phyloP scores from a whole-genome alignment of 140 eudicot genomes.

The Stevia rebaudiana region DNA sequence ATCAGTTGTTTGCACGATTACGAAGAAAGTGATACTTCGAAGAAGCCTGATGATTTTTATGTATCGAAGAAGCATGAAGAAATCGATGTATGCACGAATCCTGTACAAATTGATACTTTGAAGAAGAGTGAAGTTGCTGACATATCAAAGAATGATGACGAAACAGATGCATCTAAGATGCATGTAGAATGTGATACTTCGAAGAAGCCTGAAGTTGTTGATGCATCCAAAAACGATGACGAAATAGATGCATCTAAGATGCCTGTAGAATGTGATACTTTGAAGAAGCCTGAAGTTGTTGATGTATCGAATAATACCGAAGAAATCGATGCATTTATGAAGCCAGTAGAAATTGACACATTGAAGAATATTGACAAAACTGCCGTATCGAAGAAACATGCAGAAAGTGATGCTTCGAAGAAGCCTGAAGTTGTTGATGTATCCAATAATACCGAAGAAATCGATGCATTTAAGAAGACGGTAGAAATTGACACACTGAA shows the following conservation, averaged over 20 bases:
- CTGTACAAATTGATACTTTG: too few species aligned
- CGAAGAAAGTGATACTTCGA: background rate
- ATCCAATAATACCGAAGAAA: background rate
- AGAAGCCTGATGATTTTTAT: background rate
- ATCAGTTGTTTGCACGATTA: background rate
- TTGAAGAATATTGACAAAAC: background rate
- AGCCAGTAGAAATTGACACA: background rate
- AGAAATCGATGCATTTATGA: background rate
- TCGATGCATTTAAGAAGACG: background rate
- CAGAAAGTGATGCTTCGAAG: background rate
- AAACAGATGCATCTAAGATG: background rate
- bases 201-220: background rate
- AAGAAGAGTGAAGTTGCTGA: too few species aligned
- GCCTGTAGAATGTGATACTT: too few species aligned
- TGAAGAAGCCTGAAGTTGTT: background rate
- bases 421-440: background rate
- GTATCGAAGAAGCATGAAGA: too few species aligned
- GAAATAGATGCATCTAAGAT: background rate
- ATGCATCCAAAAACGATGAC: background rate
- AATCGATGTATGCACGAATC: too few species aligned
- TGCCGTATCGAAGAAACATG: background rate
- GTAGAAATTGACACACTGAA: background rate
- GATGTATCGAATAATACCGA: background rate
- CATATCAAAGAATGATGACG: background rate
- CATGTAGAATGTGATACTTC: too few species aligned